These are phyloP conservation scores for Lanmaoa rubissima DNA, from an alignment of 768 basidiomycete species.

Conservation along the genomic window DNA sequence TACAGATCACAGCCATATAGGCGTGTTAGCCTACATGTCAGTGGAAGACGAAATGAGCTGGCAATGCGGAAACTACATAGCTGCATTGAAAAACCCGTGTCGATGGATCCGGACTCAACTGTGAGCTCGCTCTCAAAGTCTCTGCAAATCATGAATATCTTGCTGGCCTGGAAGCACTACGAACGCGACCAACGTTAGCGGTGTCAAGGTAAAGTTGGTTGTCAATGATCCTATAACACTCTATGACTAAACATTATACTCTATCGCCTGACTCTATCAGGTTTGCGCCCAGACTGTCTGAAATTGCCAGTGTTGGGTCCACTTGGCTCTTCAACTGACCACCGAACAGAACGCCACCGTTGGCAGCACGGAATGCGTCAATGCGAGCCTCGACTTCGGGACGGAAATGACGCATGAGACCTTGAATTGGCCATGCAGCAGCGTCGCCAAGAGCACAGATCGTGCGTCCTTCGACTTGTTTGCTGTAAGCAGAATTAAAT, in stretches of 20 bases:
- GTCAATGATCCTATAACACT: background rate
- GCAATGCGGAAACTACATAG: background rate
- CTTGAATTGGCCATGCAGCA: conserved; percentile 98
- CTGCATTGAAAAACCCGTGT: background rate
- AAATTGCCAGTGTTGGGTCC: conserved; percentile 67
- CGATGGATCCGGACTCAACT: background rate
- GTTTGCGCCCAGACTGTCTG: conserved; percentile 69
- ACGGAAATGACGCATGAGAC: conserved; percentile 96
- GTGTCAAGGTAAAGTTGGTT: background rate
- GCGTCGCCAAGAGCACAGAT: conserved; percentile 98
- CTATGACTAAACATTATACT: conserved; percentile 11
- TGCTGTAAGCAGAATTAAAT: conserved; percentile 44
- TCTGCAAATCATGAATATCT: background rate
- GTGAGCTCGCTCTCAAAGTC: background rate
- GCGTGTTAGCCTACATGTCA: background rate
- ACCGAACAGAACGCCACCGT: conserved; percentile 88
- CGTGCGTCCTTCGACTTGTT: conserved; percentile 95
- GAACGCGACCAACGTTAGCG: background rate
- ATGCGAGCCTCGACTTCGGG: conserved; percentile 93
- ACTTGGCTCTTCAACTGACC: conserved; percentile 68
- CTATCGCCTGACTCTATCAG: conserved; percentile 42
- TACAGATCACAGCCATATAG: no score
- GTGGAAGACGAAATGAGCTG: background rate
- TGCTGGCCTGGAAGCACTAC: background rate
- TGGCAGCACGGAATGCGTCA: conserved; percentile 63